Percentiles rank a stretch among this genome's conserved stretches.
Conservation (phyloP, 768 basidiomycete genomes). For the Boletus patriciae region DNA sequence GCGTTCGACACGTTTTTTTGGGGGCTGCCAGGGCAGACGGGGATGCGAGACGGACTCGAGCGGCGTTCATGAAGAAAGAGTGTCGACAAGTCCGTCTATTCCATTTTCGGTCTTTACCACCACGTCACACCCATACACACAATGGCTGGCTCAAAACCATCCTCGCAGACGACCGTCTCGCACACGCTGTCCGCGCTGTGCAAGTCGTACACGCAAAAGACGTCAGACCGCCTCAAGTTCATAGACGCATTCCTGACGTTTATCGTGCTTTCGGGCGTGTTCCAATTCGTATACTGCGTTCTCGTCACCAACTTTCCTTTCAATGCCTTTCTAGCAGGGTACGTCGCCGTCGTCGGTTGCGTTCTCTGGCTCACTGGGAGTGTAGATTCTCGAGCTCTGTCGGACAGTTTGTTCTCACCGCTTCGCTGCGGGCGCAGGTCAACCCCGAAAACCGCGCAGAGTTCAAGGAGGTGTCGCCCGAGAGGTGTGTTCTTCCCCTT, state of each 20-base stretch:
- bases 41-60: conserved; percentile 23
- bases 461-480: conserved; percentile 91
- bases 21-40: conserved; percentile 21
- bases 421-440: conserved; percentile 88
- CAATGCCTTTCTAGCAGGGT: conserved; percentile 98
- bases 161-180: conserved; percentile 17
- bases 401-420: conserved; percentile 95
- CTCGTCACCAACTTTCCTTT: conserved; percentile 93
- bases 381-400: conserved; percentile 89
- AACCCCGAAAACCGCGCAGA: conserved; percentile 79
- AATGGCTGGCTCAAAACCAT: conserved; percentile 41
- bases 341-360: conserved; percentile 27
- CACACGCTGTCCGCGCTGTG: conserved; percentile 55
- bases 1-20: conserved; percentile 1
- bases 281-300: conserved; percentile 91
- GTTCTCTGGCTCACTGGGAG: conserved; percentile 1
- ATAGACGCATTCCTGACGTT: conserved; percentile 92
- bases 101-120: conserved; percentile 14
- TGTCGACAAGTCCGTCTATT: not conserved
- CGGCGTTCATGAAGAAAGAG: conserved; percentile 23
- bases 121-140: conserved; percentile 25
- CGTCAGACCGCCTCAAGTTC: conserved; percentile 85
- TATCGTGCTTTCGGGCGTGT: conserved; percentile 85
- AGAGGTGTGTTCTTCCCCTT: conserved; percentile 59
- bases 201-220: conserved; percentile 75